Evolutionary conservation across 768 basidiomycete species (phyloP).

Genomic region (Vishniacozyma victoriae): DNA sequence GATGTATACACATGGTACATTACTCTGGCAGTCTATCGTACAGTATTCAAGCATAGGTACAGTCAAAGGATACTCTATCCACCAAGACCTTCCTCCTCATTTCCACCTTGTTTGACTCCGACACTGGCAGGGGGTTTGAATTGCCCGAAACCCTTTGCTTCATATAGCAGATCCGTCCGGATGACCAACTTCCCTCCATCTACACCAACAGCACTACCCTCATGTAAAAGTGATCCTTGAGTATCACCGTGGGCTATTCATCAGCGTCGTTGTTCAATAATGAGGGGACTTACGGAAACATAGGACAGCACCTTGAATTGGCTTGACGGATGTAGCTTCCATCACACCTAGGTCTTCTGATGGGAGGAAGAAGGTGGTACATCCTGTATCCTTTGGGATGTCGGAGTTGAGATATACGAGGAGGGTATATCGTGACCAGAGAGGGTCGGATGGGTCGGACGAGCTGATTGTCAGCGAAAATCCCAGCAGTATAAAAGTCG

Average conservation of each 20-base stretch:
- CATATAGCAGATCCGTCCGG: constrained; percentile 46
- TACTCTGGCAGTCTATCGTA: too few species aligned
- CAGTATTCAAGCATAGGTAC: too few species aligned
- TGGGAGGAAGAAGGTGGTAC: constrained; percentile 58
- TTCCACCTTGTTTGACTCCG: constrained; percentile 29
- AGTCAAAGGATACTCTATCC: too few species aligned
- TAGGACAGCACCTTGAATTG: constrained; percentile 53
- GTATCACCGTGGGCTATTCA: constrained; percentile 45
- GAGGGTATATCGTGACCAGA: constrained; percentile 54
- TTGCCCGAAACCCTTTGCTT: constrained; percentile 43
- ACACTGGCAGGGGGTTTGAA: constrained; percentile 41
- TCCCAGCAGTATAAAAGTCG: not conserved
- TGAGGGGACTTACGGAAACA: constrained; percentile 50
- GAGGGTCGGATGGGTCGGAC: constrained; percentile 47
- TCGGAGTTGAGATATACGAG: constrained; percentile 55
- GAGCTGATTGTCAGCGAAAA: constrained; percentile 19
- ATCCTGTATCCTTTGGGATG: constrained; percentile 50
- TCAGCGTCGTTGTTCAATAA: not conserved
- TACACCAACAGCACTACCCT: constrained; percentile 44
- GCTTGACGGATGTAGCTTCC: constrained; percentile 53
- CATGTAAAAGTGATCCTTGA: constrained; percentile 44
- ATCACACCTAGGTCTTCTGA: constrained; percentile 50
- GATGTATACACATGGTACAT: too few species aligned
- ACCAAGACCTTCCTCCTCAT: constrained; percentile 34
- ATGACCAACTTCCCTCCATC: constrained; percentile 47